A percentile compares a stretch with the other conserved stretches of the same genome.
Conservation (phyloP, 495 filamentous ascomycete genomes). For the Trichoderma orchidacearum region DNA sequence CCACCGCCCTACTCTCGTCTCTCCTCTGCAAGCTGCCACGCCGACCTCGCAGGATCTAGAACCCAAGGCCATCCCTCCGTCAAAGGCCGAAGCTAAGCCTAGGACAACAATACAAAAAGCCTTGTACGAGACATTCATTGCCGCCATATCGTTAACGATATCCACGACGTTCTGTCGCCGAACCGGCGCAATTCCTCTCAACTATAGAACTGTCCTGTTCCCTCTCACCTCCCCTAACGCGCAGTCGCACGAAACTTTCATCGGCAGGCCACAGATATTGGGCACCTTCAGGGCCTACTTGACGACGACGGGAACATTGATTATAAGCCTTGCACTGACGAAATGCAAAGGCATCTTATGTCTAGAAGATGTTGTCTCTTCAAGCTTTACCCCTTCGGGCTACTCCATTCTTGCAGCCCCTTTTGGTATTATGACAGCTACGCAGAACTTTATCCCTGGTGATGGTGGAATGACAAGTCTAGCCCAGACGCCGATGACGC, state of each 20-base stretch:
- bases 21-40: neutral
- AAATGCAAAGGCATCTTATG: slow-evolving; percentile 22
- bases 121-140: slow-evolving; percentile 30
- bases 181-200: slow-evolving; percentile 26
- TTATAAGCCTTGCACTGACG: slow-evolving; percentile 27
- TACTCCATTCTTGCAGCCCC: slow-evolving; percentile 29
- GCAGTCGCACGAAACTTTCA: slow-evolving; percentile 10
- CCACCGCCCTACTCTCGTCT: slow-evolving; percentile 13
- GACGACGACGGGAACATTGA: slow-evolving; percentile 31
- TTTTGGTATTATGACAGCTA: slow-evolving; percentile 10
- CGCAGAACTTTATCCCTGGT: neutral
- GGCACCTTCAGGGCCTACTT: slow-evolving; percentile 33
- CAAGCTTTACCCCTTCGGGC: slow-evolving; percentile 18
- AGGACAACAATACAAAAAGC: slow-evolving; percentile 14
- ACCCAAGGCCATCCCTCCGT: slow-evolving; percentile 1
- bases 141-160: slow-evolving; percentile 26
- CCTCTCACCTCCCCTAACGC: slow-evolving; percentile 10
- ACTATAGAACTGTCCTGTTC: slow-evolving; percentile 26
- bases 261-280: slow-evolving; percentile 15
- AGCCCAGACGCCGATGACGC: slow-evolving; percentile 34
- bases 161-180: slow-evolving; percentile 25
- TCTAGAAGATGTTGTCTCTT: slow-evolving; percentile 20
- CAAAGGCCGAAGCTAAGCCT: slow-evolving; percentile 18
- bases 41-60: neutral
- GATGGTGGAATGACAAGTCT: slow-evolving; percentile 7